phyloP scores from a whole-genome alignment of 352 stramenopile species.

The Saprolegnia parasitica region DNA sequence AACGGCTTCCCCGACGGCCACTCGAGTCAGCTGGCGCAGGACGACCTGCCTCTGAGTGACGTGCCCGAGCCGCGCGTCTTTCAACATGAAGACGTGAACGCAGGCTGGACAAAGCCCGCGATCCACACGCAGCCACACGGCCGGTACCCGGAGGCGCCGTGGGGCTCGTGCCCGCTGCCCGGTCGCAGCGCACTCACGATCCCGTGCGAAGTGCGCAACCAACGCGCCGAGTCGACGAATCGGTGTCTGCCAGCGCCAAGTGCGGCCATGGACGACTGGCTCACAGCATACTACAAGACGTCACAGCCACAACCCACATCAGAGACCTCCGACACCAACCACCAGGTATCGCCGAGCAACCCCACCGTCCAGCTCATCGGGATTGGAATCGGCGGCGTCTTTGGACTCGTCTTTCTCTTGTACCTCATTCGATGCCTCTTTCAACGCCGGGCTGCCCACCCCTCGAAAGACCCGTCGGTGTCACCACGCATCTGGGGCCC shows the following conservation, averaged over 20 bases:
- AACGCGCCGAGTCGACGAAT: background rate
- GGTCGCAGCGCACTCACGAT: background rate
- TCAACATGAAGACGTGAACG: background rate
- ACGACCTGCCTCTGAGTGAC: background rate
- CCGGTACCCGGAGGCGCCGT: background rate
- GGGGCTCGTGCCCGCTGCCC: background rate
- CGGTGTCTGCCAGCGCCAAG: background rate
- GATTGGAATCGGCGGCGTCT: background rate
- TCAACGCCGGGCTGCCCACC: background rate
- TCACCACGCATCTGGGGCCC: background rate
- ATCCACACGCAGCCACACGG: conserved; percentile 1
- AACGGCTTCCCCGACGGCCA: background rate
- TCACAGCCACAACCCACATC: background rate
- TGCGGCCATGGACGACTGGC: background rate
- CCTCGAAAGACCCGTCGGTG: background rate
- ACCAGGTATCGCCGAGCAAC: background rate
- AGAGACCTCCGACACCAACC: background rate
- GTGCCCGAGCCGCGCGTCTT: background rate
- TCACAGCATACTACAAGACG: background rate
- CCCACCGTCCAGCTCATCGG: background rate
- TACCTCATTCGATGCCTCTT: background rate
- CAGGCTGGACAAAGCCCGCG: background rate
- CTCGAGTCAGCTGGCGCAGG: background rate
- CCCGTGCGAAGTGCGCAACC: background rate
- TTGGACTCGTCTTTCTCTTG: background rate